phyloP scores from a whole-genome alignment of 2,329 filamentous ascomycete species.

The Stagonosporopsis chrysanthemi region DNA sequence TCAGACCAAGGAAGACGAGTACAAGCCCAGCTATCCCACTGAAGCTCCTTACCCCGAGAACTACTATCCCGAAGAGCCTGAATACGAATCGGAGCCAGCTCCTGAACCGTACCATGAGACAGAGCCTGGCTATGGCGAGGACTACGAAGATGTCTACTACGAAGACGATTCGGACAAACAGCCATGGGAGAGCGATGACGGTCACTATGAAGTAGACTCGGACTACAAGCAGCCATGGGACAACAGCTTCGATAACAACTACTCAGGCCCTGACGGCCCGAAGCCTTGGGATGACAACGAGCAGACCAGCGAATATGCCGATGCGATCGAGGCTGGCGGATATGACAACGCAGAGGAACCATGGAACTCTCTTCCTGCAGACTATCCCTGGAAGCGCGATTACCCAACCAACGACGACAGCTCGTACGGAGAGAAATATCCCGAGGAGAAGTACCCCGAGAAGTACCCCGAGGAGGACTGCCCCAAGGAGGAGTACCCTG shows the following conservation, averaged over 20 bases:
- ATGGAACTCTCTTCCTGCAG: slow-evolving; percentile 4
- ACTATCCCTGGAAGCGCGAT: slow-evolving; percentile 1
- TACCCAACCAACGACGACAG: background rate
- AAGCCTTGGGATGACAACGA: slow-evolving; percentile 15
- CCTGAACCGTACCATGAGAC: background rate
- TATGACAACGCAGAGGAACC: slow-evolving; percentile 8
- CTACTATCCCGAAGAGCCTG: background rate
- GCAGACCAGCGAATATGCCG: slow-evolving; percentile 8
- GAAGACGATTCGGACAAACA: background rate
- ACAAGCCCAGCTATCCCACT: background rate
- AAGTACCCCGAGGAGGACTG: background rate
- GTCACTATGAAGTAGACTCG: background rate
- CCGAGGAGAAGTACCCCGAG: no score
- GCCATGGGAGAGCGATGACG: background rate
- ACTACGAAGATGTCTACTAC: slow-evolving; percentile 3
- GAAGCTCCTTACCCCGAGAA: background rate
- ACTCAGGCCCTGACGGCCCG: slow-evolving; percentile 10
- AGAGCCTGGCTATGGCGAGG: background rate
- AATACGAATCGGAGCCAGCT: background rate
- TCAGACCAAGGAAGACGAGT: background rate
- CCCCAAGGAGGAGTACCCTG: background rate
- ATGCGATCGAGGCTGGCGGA: slow-evolving; percentile 4
- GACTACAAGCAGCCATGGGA: slow-evolving; percentile 4
- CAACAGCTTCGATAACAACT: slow-evolving; percentile 12
- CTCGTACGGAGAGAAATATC: background rate